These are phyloP conservation scores for Chrysopogon serrulatus DNA, from an alignment of 176 grass and related monocot species.

Conservation along the genomic window DNA sequence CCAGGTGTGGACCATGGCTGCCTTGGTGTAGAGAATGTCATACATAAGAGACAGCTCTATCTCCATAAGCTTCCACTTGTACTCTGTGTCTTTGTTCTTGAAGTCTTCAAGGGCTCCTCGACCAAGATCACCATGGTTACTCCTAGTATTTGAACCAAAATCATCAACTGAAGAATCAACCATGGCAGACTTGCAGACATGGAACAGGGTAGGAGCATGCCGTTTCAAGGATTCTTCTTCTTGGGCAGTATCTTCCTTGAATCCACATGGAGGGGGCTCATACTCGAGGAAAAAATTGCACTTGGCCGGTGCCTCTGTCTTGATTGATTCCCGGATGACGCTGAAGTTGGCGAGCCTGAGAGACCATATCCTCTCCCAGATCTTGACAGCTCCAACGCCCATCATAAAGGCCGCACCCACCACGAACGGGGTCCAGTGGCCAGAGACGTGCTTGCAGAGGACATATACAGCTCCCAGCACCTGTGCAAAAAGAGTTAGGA, in stretches of 20 bases:
- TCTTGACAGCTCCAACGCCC: background rate
- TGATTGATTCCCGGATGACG: background rate
- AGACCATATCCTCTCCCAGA: background rate
- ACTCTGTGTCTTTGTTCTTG: background rate
- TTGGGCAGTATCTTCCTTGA: background rate
- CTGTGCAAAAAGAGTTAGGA: background rate
- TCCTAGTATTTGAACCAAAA: background rate
- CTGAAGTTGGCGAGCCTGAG: background rate
- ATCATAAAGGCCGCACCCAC: background rate
- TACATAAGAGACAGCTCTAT: constrained; percentile 36
- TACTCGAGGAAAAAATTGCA: background rate
- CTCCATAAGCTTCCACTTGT: background rate
- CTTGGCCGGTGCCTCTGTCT: background rate
- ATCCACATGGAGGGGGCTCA: background rate
- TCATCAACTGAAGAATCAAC: background rate
- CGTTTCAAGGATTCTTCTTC: background rate
- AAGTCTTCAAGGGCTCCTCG: background rate
- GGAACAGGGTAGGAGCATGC: background rate
- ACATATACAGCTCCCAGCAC: background rate
- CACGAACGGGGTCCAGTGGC: background rate
- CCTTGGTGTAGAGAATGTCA: constrained; percentile 49
- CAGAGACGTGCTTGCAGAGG: background rate
- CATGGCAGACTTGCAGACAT: background rate
- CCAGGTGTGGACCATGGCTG: background rate
- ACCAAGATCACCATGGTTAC: background rate